Conservation (phyloP, 306 rosid genomes). For the Rosa multiflora region DNA sequence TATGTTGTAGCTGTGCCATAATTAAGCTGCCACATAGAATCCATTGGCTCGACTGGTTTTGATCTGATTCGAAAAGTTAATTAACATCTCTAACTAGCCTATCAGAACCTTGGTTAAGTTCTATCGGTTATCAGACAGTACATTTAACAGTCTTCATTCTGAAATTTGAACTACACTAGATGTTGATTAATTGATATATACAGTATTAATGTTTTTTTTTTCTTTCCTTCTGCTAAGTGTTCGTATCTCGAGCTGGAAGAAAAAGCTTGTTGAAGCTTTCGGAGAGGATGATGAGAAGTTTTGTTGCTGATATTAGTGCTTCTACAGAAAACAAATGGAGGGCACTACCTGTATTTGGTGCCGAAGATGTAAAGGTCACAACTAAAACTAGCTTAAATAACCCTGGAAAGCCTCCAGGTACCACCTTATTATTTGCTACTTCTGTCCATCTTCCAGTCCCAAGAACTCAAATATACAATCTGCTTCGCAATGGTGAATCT, state of each 20-base stretch:
- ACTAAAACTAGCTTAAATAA: slow-evolving; percentile 5
- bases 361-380: slow-evolving; percentile 30
- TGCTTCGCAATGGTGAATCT: slow-evolving; percentile 39
- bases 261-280: slow-evolving; percentile 42
- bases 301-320: slow-evolving; percentile 24
- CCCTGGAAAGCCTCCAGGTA: slow-evolving; percentile 24
- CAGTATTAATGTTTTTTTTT: slow-evolving; percentile 16
- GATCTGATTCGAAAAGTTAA: not conserved
- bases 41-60: not conserved
- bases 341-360: slow-evolving; percentile 6
- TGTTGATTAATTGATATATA: not conserved
- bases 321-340: slow-evolving; percentile 39
- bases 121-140: not conserved
- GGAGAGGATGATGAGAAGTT: slow-evolving; percentile 42
- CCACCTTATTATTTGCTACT: slow-evolving; percentile 34
- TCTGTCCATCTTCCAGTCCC: slow-evolving; percentile 35
- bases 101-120: not conserved
- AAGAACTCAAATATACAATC: slow-evolving; percentile 38
- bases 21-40: not conserved
- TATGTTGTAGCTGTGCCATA: too few relatives aligned
- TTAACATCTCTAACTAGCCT: not conserved
- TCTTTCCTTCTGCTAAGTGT: not conserved
- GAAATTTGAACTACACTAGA: not conserved
- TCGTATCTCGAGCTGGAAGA: slow-evolving; percentile 34
- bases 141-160: not conserved